A percentile compares a stretch with the other conserved stretches of the same genome.
Evolutionary conservation across 148 eudicot species (phyloP).

Genomic region (Dysphania ambrosioides): DNA sequence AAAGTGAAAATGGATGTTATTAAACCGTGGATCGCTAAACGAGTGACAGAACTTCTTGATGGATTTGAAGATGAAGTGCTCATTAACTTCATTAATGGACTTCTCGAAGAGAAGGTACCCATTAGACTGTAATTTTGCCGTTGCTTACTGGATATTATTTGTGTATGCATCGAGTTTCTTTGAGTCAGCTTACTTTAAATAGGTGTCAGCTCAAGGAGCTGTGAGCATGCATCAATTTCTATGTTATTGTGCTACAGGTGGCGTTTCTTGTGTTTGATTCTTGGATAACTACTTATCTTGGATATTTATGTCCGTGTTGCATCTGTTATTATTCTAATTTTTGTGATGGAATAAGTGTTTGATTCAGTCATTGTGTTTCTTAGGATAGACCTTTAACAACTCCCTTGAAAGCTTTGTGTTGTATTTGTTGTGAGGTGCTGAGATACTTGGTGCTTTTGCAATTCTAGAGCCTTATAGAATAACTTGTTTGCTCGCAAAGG

Average conservation of each 20-base stretch:
- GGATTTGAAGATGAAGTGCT: slow-evolving; percentile 98
- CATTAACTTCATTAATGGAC: slow-evolving; percentile 81
- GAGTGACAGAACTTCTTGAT: slow-evolving; percentile 86
- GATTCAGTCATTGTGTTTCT: no score
- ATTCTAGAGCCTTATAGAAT: background rate
- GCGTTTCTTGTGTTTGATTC: background rate
- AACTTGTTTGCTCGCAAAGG: background rate
- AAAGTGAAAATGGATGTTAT: slow-evolving; percentile 97
- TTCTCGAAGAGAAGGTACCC: slow-evolving; percentile 80
- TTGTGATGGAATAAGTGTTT: no score
- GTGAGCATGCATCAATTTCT: background rate
- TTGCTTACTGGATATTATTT: background rate
- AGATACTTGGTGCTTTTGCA: background rate
- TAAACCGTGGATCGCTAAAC: slow-evolving; percentile 86
- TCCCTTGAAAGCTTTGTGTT: background rate
- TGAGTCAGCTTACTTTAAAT: background rate
- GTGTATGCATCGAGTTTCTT: background rate
- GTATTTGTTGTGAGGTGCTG: background rate
- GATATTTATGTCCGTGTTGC: no score
- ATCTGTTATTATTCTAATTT: no score
- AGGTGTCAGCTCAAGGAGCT: background rate
- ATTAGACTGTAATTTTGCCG: background rate
- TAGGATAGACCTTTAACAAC: no score
- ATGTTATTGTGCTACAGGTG: background rate
- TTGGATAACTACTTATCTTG: background rate